Conservation (phyloP, 1,284 basidiomycete species). For the Marasmius tenuissimus region DNA sequence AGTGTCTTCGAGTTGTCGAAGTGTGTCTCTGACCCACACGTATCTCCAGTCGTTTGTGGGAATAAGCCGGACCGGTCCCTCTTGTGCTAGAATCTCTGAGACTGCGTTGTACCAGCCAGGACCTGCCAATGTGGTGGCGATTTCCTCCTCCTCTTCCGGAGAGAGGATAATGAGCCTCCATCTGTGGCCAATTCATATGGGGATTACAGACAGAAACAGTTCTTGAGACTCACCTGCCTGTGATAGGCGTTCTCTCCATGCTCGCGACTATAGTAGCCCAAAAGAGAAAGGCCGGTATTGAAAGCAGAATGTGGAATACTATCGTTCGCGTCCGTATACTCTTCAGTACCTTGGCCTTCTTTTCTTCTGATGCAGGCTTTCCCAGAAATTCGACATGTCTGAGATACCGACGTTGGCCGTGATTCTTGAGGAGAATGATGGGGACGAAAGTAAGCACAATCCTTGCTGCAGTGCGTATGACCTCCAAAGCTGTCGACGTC, state of each 20-base stretch:
- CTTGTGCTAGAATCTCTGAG: slow-evolving; percentile 70
- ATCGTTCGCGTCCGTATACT: slow-evolving; percentile 48
- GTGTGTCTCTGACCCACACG: slow-evolving; percentile 74
- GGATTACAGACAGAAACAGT: slow-evolving; percentile 5
- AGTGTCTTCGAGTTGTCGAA: slow-evolving; percentile 70
- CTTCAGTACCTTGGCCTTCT: slow-evolving; percentile 44
- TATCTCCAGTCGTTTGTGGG: slow-evolving; percentile 82
- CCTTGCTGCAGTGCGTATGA: slow-evolving; percentile 63
- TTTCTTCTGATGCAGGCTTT: slow-evolving; percentile 49
- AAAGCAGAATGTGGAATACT: slow-evolving; percentile 58
- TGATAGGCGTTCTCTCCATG: slow-evolving; percentile 80
- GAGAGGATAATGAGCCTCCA: slow-evolving; percentile 87
- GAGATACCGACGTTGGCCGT: slow-evolving; percentile 50
- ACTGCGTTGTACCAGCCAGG: slow-evolving; percentile 85
- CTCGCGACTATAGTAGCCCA: slow-evolving; percentile 76
- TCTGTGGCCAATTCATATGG: slow-evolving; percentile 35
- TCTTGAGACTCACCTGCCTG: slow-evolving; percentile 63
- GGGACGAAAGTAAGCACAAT: slow-evolving; percentile 75
- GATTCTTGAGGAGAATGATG: slow-evolving; percentile 57
- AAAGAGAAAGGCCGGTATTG: slow-evolving; percentile 71
- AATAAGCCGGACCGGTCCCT: slow-evolving; percentile 63
- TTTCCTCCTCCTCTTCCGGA: slow-evolving; percentile 87
- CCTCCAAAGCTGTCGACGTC: slow-evolving; percentile 60
- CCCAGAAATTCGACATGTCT: slow-evolving; percentile 53
- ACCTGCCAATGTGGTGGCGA: slow-evolving; percentile 75